Evolutionary conservation across 78 protist species (phyloP).

Genomic region (Neovahlkampfia damariscottae): DNA sequence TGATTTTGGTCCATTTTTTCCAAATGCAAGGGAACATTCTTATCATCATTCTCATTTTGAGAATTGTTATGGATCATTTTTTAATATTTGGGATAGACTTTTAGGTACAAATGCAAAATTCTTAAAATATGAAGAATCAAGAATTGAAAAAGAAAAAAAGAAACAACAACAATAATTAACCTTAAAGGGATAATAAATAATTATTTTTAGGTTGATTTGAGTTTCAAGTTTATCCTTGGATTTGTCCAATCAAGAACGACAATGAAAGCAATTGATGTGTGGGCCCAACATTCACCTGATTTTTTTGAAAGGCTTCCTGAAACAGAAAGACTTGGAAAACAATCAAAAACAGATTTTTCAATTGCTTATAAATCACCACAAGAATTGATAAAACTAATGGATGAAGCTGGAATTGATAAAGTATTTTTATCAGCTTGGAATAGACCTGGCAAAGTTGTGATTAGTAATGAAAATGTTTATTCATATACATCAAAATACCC

Average conservation of each 20-base stretch:
- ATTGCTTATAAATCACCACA: no score
- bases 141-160: neutral
- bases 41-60: neutral
- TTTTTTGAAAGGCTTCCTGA: no score
- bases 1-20: neutral
- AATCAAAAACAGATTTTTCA: no score
- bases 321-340: no score
- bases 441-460: neutral
- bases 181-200: no score
- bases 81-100: neutral
- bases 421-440: conserved; percentile 8
- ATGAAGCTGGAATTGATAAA: conserved; percentile 11
- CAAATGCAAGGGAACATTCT: neutral
- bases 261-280: no score
- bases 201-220: no score
- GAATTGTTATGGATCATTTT: neutral
- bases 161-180: no score
- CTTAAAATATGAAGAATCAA: neutral
- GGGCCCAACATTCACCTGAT: no score
- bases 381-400: no score
- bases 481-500: neutral
- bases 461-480: conserved; percentile 9
- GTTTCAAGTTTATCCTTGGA: no score
- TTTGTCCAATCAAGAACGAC: no score
- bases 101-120: neutral